Base-by-base conservation (phyloP, 2,329 filamentous ascomycete genomes). In the Diplocarpon mali region DNA sequence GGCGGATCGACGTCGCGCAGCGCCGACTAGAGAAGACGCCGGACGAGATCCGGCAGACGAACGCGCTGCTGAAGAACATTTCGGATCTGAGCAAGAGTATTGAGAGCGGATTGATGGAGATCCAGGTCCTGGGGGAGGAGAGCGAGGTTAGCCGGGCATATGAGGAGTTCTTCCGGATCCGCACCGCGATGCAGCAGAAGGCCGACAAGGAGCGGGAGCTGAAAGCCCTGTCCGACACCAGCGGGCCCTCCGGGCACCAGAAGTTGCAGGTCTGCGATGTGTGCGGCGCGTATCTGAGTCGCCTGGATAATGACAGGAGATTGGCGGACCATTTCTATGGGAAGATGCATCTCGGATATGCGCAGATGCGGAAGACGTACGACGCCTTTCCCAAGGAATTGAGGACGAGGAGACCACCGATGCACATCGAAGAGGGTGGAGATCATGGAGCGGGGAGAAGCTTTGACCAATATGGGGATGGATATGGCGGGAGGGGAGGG, bases 261-360 rank as follows among this genome's bases (percentile, higher is more conserved):
- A 98, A 98, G 65, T 72, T 98, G 34, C 92, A 98, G 64, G 92
- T 98, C 38, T 98, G 92, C 72, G 92, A 98, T 65, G 92, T 96
- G 1, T 98, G 92, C 64, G 92, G 92, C 51, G 92, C 92, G 5
- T 98, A 96, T 63, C 74, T 98, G 31, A 88, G 81, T 51, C 71
- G 92, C 16, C 74, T 98, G 28, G 92, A 98, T 62, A 98, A 98
- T 61, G 92, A 98, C 64, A 77, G 92, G 30, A 76, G 92, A 27
- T 65, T 98, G 60, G 92, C 92, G 15, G 92, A 98, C 62, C 92
- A 98, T 64, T 98, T 98, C 63, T 96, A 95, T 65, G 92, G 92
- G 16, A 98, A 98, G 72, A 98, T 98, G 92, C 92, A 98, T 62
- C 69, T 98, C 46, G 92, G 92, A 0, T 98, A 96, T 63, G 92